phyloP scores from a whole-genome alignment of 1,284 basidiomycete genomes.

The Trichosporon sp. region DNA sequence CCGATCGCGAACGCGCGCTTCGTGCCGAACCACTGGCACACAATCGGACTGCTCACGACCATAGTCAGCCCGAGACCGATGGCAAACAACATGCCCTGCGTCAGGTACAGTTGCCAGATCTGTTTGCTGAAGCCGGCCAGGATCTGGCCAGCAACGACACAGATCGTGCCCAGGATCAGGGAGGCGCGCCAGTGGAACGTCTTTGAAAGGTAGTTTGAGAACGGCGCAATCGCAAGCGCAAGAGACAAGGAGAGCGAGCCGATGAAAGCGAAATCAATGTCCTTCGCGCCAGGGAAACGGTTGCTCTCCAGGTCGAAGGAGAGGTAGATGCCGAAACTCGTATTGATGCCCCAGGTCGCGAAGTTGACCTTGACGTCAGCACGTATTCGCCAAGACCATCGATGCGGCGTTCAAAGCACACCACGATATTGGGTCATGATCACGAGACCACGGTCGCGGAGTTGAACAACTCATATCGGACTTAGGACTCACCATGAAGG shows the following conservation, averaged over 20 bases:
- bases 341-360: slow-evolving; percentile 55
- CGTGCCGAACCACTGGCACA: slow-evolving; percentile 33
- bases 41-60: slow-evolving; percentile 31
- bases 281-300: slow-evolving; percentile 52
- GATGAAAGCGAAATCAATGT: slow-evolving; percentile 39
- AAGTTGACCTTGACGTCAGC: slow-evolving; percentile 29
- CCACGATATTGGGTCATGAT: neutral
- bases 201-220: slow-evolving; percentile 27
- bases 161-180: slow-evolving; percentile 31
- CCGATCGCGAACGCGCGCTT: slow-evolving; percentile 37
- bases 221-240: slow-evolving; percentile 28
- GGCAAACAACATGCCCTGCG: slow-evolving; percentile 50
- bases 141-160: slow-evolving; percentile 43
- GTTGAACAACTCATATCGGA: neutral
- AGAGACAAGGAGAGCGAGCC: slow-evolving; percentile 29
- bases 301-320: slow-evolving; percentile 55
- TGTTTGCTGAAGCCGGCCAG: slow-evolving; percentile 41
- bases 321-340: slow-evolving; percentile 57
- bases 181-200: slow-evolving; percentile 32
- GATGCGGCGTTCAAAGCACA: no score
- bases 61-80: slow-evolving; percentile 40
- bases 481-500: slow-evolving; percentile 27
- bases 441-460: neutral
- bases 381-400: no score
- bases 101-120: slow-evolving; percentile 41